Evolutionary conservation across 441 rosid genomes (phyloP).

Genomic region (Aquilaria agallochum): DNA sequence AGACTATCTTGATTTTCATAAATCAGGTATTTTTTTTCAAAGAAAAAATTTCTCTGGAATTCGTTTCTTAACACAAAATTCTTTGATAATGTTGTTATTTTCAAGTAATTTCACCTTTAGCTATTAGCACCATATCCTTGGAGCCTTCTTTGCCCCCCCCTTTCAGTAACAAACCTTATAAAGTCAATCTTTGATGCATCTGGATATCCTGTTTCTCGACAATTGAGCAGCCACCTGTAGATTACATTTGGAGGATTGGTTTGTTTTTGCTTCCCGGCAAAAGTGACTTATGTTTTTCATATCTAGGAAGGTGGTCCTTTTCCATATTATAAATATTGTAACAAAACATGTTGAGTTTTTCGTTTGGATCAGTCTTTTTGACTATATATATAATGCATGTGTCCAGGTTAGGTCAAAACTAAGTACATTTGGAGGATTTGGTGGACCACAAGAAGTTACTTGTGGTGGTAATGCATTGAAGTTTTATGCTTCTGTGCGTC

Average conservation of each 20-base stretch:
- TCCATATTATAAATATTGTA: no score
- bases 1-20: conserved; percentile 75
- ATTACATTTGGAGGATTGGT: no score
- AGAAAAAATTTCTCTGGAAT: background rate
- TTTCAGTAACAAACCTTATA: background rate
- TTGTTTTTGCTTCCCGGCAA: background rate
- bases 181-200: no score
- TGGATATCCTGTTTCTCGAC: no score
- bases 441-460: conserved; percentile 90
- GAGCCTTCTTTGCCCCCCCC: background rate
- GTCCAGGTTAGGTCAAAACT: conserved; percentile 87
- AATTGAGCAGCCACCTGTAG: background rate
- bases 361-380: background rate
- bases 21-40: conserved; percentile 60
- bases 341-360: no score
- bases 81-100: background rate
- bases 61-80: no score
- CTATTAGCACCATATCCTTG: background rate
- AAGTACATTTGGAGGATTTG: conserved; percentile 85
- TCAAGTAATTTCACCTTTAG: background rate
- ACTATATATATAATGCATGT: conserved; percentile 1
- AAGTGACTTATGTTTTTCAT: background rate
- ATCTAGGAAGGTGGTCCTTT: background rate
- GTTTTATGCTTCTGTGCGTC: conserved; percentile 96
- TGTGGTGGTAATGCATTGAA: conserved; percentile 98